These are phyloP conservation scores for Postia placenta DNA, from an alignment of 768 basidiomycete species.

Conservation along the genomic window DNA sequence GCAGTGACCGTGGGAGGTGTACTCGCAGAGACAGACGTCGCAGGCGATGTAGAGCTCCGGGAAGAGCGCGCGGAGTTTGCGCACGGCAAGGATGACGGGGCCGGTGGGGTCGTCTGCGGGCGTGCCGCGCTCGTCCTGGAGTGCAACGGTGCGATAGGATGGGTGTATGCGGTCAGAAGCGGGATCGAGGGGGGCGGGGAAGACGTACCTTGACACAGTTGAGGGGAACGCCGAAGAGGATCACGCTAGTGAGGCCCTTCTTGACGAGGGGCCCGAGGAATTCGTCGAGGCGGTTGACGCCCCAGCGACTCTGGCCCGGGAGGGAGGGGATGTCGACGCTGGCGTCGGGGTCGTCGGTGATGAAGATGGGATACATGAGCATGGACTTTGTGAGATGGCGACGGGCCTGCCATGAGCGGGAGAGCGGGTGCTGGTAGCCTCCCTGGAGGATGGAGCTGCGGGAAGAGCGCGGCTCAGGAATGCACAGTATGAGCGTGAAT, in stretches of 20 bases:
- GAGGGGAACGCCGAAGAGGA: constrained; percentile 90
- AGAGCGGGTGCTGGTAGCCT: constrained; percentile 88
- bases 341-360: constrained; percentile 90
- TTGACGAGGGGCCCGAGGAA: constrained; percentile 84
- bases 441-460: constrained; percentile 78
- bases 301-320: constrained; percentile 91
- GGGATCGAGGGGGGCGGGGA: not conserved
- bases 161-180: not conserved
- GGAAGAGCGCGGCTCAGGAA: not conserved
- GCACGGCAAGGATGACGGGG: constrained; percentile 92
- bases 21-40: constrained; percentile 99
- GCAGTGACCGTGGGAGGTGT: constrained; percentile 97
- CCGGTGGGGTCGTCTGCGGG: constrained; percentile 88
- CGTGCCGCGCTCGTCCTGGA: constrained; percentile 73
- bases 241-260: constrained; percentile 88
- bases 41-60: constrained; percentile 84
- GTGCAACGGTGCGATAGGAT: not conserved
- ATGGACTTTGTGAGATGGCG: constrained; percentile 81
- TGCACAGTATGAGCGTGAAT: not conserved
- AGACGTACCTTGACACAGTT: constrained; percentile 63
- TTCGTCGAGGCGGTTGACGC: constrained; percentile 82
- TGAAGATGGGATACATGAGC: constrained; percentile 99
- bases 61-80: constrained; percentile 67
- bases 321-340: constrained; percentile 69
- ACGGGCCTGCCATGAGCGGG: constrained; percentile 82